These are phyloP conservation scores for Phytophthora foliorum DNA, from an alignment of 352 stramenopile species.

Conservation along the genomic window DNA sequence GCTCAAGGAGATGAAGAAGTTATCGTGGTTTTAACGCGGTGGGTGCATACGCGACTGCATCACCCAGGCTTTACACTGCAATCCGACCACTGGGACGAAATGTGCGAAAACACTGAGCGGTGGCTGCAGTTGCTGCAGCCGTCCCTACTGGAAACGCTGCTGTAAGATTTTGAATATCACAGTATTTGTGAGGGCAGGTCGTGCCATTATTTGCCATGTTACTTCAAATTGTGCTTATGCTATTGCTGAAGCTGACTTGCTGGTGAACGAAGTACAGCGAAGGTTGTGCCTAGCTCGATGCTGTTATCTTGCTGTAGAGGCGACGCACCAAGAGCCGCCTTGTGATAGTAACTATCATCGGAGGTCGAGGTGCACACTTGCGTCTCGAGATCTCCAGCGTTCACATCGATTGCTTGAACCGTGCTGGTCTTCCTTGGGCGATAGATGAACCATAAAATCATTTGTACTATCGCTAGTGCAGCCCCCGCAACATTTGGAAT, in stretches of 20 bases:
- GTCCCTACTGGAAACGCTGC: conserved; percentile 20
- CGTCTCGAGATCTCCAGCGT: conserved; percentile 4
- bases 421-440: conserved; percentile 9
- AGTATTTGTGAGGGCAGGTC: no score
- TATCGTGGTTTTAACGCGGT: conserved; percentile 29
- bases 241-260: no score
- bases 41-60: conserved; percentile 28
- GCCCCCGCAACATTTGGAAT: conserved; percentile 37
- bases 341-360: background rate
- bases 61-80: conserved; percentile 16
- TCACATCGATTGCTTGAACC: background rate
- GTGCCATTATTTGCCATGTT: background rate
- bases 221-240: background rate
- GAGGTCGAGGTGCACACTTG: background rate
- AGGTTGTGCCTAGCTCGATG: background rate
- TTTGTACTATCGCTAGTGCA: conserved; percentile 27
- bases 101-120: conserved; percentile 20
- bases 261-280: background rate
- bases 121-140: conserved; percentile 30
- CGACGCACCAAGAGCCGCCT: background rate
- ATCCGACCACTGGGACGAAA: conserved; percentile 16
- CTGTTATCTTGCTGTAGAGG: background rate
- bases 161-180: conserved; percentile 6
- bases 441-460: conserved; percentile 27
- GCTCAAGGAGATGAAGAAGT: background rate